These are phyloP conservation scores for Neurospora cerealis DNA, from an alignment of 495 filamentous ascomycete genomes.

Conservation along the genomic window DNA sequence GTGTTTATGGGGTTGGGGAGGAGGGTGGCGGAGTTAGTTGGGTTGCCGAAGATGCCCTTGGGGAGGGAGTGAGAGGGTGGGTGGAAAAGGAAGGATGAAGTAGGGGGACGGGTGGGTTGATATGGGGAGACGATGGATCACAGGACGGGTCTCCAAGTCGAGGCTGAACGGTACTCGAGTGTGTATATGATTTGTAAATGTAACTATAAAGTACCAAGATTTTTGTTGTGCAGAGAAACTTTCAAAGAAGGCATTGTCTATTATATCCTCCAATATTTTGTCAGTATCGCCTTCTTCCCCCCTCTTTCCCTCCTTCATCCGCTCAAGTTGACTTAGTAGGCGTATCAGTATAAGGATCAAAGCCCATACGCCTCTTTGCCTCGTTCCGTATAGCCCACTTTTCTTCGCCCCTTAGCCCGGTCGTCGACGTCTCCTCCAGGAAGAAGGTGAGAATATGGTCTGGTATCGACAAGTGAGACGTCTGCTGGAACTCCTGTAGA, in stretches of 20 bases:
- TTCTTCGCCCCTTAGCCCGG: conserved; percentile 59
- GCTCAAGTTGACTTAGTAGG: conserved; percentile 2
- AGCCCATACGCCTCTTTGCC: conserved; percentile 71
- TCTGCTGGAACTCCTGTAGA: conserved; percentile 95
- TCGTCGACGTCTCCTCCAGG: conserved; percentile 69
- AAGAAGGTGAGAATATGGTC: conserved; percentile 95
- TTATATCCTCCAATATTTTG: neutral
- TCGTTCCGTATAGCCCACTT: conserved; percentile 61
- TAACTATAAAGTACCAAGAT: neutral
- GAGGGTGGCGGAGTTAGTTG: conserved; percentile 45
- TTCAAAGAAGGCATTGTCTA: neutral
- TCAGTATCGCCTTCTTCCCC: neutral
- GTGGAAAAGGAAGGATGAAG: neutral
- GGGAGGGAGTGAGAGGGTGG: conserved; percentile 6
- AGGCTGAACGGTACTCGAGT: neutral
- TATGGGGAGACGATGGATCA: neutral
- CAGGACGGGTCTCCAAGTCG: neutral
- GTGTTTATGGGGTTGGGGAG: conserved; percentile 65
- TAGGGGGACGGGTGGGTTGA: neutral
- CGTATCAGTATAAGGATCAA: conserved; percentile 43
- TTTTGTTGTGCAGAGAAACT: neutral
- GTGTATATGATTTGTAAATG: neutral
- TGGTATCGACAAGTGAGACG: conserved; percentile 83
- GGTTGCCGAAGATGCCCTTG: conserved; percentile 8
- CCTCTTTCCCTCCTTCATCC: neutral